Evolutionary conservation across 768 basidiomycete genomes (phyloP).

Genomic region (Clavulina sp.): DNA sequence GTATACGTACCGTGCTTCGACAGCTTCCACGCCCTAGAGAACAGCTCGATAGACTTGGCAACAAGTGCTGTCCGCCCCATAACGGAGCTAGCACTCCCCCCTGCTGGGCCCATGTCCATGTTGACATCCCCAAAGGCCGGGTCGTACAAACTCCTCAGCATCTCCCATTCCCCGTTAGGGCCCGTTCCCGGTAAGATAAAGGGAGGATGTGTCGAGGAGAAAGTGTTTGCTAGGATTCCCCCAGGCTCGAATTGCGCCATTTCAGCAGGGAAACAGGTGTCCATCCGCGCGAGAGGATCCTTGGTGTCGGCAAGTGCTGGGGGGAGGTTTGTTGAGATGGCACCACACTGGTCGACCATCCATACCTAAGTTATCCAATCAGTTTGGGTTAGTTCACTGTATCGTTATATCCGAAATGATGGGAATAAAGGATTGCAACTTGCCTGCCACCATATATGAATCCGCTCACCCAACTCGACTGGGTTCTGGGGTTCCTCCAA

Average conservation of each 20-base stretch:
- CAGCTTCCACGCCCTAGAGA: neutral
- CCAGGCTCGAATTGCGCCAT: neutral
- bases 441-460: slow-evolving; percentile 2
- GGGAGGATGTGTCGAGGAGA: too few species aligned
- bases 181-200: too few species aligned
- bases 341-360: neutral
- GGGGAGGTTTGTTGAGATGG: neutral
- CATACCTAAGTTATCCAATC: too few species aligned
- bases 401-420: too few species aligned
- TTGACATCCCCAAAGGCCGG: neutral
- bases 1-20: neutral
- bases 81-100: neutral
- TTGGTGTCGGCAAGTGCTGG: neutral
- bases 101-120: neutral
- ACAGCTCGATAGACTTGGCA: neutral
- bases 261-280: neutral
- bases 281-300: neutral
- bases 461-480: neutral
- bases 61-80: neutral
- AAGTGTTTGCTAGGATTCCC: too few species aligned
- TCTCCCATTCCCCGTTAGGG: too few species aligned
- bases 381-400: too few species aligned
- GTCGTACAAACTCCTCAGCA: too few species aligned
- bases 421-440: too few species aligned
- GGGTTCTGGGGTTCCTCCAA: neutral